Evolutionary conservation across 75 land plant genomes (phyloP).

Genomic region (Pinus tabuliformis): DNA sequence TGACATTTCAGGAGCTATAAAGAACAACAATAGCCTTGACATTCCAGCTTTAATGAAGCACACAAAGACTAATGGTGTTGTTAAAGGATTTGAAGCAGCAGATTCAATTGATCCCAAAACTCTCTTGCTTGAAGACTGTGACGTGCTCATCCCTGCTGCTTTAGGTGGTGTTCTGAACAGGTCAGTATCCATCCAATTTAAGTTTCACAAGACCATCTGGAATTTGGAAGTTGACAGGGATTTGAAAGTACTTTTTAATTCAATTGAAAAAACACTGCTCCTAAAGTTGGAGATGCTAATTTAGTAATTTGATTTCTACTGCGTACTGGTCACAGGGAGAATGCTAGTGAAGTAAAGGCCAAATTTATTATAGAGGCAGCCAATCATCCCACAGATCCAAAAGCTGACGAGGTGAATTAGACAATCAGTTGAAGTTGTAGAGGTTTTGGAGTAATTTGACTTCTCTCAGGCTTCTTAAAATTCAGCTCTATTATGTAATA

Average conservation of each 20-base stretch:
- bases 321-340: no score
- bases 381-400: no score
- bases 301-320: no score
- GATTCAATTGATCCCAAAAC: slow-evolving; percentile 56
- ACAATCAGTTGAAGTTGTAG: no score
- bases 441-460: no score
- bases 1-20: slow-evolving; percentile 67
- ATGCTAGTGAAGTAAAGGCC: no score
- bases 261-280: neutral
- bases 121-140: slow-evolving; percentile 68
- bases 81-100: slow-evolving; percentile 52
- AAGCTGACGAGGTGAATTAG: no score
- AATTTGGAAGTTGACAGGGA: neutral
- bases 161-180: slow-evolving; percentile 76
- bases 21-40: slow-evolving; percentile 64
- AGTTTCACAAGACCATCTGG: neutral
- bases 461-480: no score
- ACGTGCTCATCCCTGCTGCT: slow-evolving; percentile 88
- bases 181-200: slow-evolving; percentile 18
- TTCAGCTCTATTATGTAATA: no score
- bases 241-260: neutral
- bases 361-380: no score
- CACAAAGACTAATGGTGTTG: slow-evolving; percentile 31
- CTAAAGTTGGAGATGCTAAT: no score
- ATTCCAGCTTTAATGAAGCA: slow-evolving; percentile 52